Evolutionary conservation across 176 grass and related monocot species (phyloP).

Genomic region (Zea luxurians): DNA sequence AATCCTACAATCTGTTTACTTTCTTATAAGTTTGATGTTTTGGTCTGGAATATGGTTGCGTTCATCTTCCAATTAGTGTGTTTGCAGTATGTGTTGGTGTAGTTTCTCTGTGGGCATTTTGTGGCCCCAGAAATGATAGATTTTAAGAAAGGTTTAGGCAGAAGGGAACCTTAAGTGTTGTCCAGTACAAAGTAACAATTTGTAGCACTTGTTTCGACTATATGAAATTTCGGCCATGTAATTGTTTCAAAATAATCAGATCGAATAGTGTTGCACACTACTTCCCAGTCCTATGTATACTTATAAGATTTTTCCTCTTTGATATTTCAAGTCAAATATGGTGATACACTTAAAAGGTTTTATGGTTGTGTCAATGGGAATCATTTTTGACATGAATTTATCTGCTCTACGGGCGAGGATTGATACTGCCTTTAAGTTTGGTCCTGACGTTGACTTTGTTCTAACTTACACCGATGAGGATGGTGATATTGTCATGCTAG

Average conservation of each 20-base stretch:
- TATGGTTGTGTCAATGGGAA: constrained; percentile 45
- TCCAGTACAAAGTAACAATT: neutral
- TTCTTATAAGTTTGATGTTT: neutral
- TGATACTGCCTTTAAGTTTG: constrained; percentile 63
- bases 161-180: no score
- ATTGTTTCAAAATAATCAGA: neutral
- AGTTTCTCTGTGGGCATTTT: neutral
- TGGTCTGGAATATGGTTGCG: neutral
- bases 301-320: neutral
- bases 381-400: constrained; percentile 46
- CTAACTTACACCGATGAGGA: constrained; percentile 85
- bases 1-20: neutral
- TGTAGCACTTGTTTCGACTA: neutral
- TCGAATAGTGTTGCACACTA: neutral
- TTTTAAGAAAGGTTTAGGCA: neutral
- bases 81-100: neutral
- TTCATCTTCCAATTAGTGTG: neutral
- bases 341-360: constrained; percentile 72
- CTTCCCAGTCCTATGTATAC: neutral
- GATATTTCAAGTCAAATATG: constrained; percentile 77
- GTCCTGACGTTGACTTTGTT: constrained; percentile 52
- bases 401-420: constrained; percentile 66
- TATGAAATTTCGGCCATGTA: neutral
- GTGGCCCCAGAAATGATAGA: neutral
- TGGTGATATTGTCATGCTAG: constrained; percentile 73